Percentiles rank a stretch among this genome's conserved stretches.
These are phyloP conservation scores for Friedmanniomyces simplex DNA, from an alignment of 495 filamentous ascomycete species.

Conservation along the genomic window DNA sequence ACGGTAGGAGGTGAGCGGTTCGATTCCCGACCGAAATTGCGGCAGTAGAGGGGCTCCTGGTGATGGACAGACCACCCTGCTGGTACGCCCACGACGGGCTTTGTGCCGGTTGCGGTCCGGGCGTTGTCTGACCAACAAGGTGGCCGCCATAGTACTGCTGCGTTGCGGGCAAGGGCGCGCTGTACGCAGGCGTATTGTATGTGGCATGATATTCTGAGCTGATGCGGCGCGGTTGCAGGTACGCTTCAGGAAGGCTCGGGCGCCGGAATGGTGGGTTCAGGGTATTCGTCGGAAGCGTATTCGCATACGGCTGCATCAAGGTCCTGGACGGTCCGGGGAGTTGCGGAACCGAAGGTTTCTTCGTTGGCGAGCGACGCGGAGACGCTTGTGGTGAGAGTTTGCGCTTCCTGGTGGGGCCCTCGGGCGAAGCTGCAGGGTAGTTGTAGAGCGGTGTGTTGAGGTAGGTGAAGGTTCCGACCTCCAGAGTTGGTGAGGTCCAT, in stretches of 20 bases:
- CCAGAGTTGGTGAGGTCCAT: slow-evolving; percentile 11
- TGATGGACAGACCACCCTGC: slow-evolving; percentile 29
- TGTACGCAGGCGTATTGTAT: not conserved
- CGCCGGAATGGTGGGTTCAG: slow-evolving; percentile 18
- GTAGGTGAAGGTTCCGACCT: slow-evolving; percentile 66
- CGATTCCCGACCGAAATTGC: slow-evolving; percentile 28
- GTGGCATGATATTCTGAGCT: slow-evolving; percentile 14
- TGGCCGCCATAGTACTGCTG: slow-evolving; percentile 12
- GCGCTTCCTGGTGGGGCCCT: slow-evolving; percentile 40
- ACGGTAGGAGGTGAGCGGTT: slow-evolving; percentile 30
- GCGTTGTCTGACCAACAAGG: slow-evolving; percentile 6
- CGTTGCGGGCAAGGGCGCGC: slow-evolving; percentile 1
- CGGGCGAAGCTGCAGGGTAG: slow-evolving; percentile 23
- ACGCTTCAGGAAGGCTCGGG: slow-evolving; percentile 19
- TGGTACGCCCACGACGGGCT: slow-evolving; percentile 28
- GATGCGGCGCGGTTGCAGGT: slow-evolving; percentile 22
- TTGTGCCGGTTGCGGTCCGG: slow-evolving; percentile 8
- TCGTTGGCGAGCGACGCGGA: slow-evolving; percentile 34
- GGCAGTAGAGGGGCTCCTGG: slow-evolving; percentile 27
- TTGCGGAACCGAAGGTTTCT: slow-evolving; percentile 37
- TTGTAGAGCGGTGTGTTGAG: slow-evolving; percentile 33
- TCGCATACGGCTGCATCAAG: slow-evolving; percentile 33
- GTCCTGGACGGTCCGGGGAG: slow-evolving; percentile 34
- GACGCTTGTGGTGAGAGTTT: slow-evolving; percentile 42
- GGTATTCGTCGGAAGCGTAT: slow-evolving; percentile 26